Percentiles rank a stretch among this genome's conserved stretches.
Conservation (phyloP, 768 basidiomycete species). For the Mycena capillaripes region DNA sequence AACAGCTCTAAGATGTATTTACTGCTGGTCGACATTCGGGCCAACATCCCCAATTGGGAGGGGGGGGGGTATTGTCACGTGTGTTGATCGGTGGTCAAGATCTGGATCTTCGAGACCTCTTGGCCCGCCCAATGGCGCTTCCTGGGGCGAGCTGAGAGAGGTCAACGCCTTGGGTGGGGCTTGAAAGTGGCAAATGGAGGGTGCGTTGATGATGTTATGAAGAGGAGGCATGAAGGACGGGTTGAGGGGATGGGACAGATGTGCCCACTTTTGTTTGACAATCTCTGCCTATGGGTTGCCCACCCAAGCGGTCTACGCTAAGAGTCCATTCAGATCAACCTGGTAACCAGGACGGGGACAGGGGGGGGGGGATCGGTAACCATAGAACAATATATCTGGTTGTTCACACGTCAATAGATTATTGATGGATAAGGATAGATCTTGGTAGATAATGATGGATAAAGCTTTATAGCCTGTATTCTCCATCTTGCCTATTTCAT, state of each 20-base stretch:
- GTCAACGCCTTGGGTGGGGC: constrained; percentile 76
- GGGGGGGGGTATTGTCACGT: no score
- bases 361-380: background rate
- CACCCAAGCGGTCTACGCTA: no score
- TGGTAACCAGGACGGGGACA: constrained; percentile 3
- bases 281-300: no score
- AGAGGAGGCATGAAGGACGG: constrained; percentile 32
- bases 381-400: background rate
- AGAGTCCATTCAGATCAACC: constrained; percentile 7
- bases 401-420: no score
- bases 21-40: no score
- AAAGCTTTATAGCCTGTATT: background rate
- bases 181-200: constrained; percentile 84
- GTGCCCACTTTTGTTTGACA: no score
- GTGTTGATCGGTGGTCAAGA: no score
- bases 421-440: constrained; percentile 8
- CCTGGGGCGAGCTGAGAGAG: constrained; percentile 70
- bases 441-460: constrained; percentile 6
- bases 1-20: no score
- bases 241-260: constrained; percentile 56
- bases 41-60: no score
- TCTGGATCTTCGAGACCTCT: no score
- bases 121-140: no score
- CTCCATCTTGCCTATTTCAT: background rate
- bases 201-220: constrained; percentile 54